Conservation (phyloP, 1,284 basidiomycete genomes). For the Ustilago sp. region DNA sequence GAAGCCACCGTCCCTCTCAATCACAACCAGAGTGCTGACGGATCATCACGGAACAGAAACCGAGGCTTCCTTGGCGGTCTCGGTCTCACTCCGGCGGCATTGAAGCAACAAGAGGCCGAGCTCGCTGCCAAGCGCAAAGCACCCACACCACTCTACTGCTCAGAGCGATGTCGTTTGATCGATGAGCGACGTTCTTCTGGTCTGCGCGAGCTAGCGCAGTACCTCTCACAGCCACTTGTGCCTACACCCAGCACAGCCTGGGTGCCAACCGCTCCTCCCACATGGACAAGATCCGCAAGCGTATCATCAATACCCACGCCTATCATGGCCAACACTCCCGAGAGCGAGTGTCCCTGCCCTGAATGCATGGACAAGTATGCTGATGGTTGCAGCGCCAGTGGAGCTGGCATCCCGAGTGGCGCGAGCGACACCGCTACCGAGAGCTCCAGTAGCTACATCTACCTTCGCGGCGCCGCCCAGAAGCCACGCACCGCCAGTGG, state of each 20-base stretch:
- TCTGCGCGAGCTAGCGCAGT: constrained; percentile 52
- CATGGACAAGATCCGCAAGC: constrained; percentile 31
- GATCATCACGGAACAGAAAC: constrained; percentile 31
- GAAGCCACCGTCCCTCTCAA: constrained; percentile 26
- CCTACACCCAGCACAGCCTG: constrained; percentile 28
- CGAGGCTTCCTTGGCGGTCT: constrained; percentile 56
- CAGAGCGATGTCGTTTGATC: constrained; percentile 60
- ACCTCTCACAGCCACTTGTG: constrained; percentile 48
- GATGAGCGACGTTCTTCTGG: constrained; percentile 58
- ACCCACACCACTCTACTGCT: constrained; percentile 59
- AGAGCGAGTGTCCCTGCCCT: constrained; percentile 59
- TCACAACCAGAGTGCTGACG: constrained; percentile 6
- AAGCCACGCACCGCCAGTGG: constrained; percentile 60
- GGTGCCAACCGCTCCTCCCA: constrained; percentile 19
- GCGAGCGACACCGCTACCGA: constrained; percentile 63
- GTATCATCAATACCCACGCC: constrained; percentile 34
- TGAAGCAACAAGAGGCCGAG: constrained; percentile 54
- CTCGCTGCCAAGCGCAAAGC: constrained; percentile 47
- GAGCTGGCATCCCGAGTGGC: constrained; percentile 59
- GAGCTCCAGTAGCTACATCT: constrained; percentile 54
- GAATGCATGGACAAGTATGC: constrained; percentile 60
- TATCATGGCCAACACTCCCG: constrained; percentile 40
- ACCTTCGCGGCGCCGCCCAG: constrained; percentile 31
- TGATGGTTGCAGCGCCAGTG: constrained; percentile 47
- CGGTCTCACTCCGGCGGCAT: constrained; percentile 48